Percentiles rank a stretch among this genome's conserved stretches.
Conservation (phyloP, 441 rosid species). For the Macaranga tanarius region DNA sequence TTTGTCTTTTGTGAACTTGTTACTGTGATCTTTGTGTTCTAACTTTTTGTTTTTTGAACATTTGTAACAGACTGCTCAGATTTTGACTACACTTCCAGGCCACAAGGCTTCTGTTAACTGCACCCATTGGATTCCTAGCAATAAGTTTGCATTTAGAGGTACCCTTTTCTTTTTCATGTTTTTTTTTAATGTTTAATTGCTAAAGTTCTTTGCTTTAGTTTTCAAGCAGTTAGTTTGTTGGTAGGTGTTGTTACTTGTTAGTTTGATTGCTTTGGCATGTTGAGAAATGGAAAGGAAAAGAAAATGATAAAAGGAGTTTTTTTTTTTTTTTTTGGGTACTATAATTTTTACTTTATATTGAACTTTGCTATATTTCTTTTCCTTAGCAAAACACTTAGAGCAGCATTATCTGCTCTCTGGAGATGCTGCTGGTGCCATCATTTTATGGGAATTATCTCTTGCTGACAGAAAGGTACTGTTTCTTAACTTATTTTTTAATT, state of each 20-base stretch:
- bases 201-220: conserved; percentile 2
- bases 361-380: background rate
- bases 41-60: background rate
- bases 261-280: conserved; percentile 8
- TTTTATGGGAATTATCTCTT: conserved; percentile 74
- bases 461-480: conserved; percentile 46
- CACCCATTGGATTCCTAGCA: conserved; percentile 87
- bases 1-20: background rate
- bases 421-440: conserved; percentile 70
- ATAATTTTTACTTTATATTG: background rate
- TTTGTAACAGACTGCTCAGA: conserved; percentile 65
- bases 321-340: background rate
- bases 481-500: background rate
- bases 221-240: background rate
- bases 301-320: background rate
- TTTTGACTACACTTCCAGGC: conserved; percentile 86
- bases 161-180: background rate
- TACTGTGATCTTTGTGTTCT: background rate
- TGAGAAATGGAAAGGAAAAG: background rate
- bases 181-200: background rate
- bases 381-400: conserved; percentile 58
- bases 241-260: background rate
- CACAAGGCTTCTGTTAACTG: conserved; percentile 83
- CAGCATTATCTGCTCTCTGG: conserved; percentile 81
- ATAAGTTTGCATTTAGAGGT: conserved; percentile 85